Conservation (phyloP, 768 basidiomycete genomes). For the Suillus ampliporus region DNA sequence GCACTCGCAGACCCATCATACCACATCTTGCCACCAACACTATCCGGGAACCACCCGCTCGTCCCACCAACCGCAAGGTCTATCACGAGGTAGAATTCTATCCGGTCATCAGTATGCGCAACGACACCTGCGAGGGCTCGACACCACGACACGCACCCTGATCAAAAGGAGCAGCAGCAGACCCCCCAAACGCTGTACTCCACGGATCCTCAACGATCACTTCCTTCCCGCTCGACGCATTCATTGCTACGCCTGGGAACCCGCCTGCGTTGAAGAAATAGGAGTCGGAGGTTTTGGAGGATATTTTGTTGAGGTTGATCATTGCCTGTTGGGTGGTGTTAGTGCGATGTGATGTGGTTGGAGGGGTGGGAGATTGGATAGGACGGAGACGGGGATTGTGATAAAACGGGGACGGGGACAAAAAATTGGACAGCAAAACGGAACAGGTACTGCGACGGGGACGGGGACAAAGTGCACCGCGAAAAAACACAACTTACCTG, state of each 20-base stretch:
- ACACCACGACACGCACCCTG: constrained; percentile 53
- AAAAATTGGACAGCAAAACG: not conserved
- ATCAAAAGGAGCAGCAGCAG: constrained; percentile 51
- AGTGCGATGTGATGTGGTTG: not conserved
- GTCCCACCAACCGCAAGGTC: constrained; percentile 83
- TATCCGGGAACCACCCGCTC: constrained; percentile 54
- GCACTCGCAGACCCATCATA: constrained; percentile 59
- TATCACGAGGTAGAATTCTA: constrained; percentile 83
- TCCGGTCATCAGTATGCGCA: constrained; percentile 13
- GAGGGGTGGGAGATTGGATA: too few species aligned
- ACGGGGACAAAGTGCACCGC: too few species aligned
- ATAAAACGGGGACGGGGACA: not conserved
- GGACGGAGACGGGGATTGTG: too few species aligned
- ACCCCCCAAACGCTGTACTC: constrained; percentile 45
- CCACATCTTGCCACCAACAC: constrained; percentile 67
- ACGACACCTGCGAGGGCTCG: too few species aligned
- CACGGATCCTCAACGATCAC: constrained; percentile 55
- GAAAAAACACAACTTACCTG: constrained; percentile 8
- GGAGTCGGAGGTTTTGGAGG: constrained; percentile 46
- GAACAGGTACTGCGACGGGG: too few species aligned
- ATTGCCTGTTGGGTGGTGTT: constrained; percentile 40
- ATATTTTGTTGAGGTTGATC: constrained; percentile 51
- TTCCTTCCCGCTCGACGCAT: constrained; percentile 43
- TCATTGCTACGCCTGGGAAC: constrained; percentile 56
- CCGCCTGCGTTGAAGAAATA: constrained; percentile 57